These are phyloP conservation scores for Globisporangium heterothallicum DNA, from an alignment of 352 stramenopile genomes.

Conservation along the genomic window DNA sequence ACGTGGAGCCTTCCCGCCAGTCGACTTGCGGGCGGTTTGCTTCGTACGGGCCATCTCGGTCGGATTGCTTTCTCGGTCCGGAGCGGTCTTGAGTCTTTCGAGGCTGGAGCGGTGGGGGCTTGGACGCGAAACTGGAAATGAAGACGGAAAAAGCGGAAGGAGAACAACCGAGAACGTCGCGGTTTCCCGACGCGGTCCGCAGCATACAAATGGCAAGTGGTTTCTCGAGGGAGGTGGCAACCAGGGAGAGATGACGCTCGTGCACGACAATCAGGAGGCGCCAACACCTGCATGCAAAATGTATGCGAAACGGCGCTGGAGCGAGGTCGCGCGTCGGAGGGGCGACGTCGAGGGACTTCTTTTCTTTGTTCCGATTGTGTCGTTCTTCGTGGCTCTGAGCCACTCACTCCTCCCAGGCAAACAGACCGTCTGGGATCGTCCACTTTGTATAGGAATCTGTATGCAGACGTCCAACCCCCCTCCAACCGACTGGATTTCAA, in stretches of 20 bases:
- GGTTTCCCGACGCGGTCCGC: slow-evolving; percentile 5
- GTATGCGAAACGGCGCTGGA: not conserved
- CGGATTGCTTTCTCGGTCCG: not conserved
- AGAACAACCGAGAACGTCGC: slow-evolving; percentile 4
- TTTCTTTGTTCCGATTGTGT: slow-evolving; percentile 21
- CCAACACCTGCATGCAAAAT: not conserved
- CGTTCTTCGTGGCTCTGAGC: slow-evolving; percentile 18
- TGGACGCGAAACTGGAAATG: slow-evolving; percentile 36
- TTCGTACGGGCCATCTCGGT: slow-evolving; percentile 92
- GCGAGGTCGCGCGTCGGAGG: slow-evolving; percentile 8
- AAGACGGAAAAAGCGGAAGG: slow-evolving; percentile 1
- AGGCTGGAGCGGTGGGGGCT: slow-evolving; percentile 10
- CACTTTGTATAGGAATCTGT: slow-evolving; percentile 20
- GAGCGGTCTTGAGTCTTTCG: slow-evolving; percentile 1
- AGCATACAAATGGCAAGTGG: slow-evolving; percentile 41
- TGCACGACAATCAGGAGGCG: slow-evolving; percentile 5
- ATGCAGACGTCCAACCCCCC: slow-evolving; percentile 16
- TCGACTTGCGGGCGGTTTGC: slow-evolving; percentile 95
- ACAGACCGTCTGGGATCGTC: slow-evolving; percentile 7
- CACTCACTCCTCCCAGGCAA: no score
- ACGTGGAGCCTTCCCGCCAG: slow-evolving; percentile 91
- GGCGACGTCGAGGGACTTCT: slow-evolving; percentile 23
- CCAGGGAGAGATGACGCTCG: slow-evolving; percentile 25
- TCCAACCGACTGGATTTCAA: slow-evolving; percentile 16
- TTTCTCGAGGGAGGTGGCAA: slow-evolving; percentile 30